Percentiles rank a stretch among this genome's conserved stretches.
Evolutionary conservation across 176 grass and related monocot genomes (phyloP).

Genomic region (Miscanthus lutarioriparius): DNA sequence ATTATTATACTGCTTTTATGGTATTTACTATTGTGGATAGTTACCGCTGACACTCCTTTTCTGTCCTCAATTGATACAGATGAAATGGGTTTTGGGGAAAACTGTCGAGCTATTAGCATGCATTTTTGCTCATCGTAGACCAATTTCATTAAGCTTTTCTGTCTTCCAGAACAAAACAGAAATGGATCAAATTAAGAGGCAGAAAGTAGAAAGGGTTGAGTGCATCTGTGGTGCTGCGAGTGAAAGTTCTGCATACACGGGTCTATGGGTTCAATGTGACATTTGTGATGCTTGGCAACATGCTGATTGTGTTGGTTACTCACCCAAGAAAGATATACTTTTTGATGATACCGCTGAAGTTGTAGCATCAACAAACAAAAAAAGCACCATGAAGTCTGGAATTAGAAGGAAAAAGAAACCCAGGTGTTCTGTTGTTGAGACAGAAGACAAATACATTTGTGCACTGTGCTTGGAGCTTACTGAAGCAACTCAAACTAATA

Average conservation of each 20-base stretch:
- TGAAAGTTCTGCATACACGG: conserved; percentile 73
- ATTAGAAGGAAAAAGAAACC: conserved; percentile 58
- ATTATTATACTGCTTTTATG: conserved; percentile 25
- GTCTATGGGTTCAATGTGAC: conserved; percentile 89
- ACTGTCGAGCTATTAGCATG: conserved; percentile 94
- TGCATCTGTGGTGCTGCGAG: conserved; percentile 96
- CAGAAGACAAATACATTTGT: conserved; percentile 61
- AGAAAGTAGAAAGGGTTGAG: conserved; percentile 87
- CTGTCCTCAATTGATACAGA: conserved; percentile 56
- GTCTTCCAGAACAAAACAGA: conserved; percentile 30
- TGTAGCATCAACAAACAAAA: conserved; percentile 32
- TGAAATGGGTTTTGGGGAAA: conserved; percentile 97
- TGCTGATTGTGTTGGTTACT: conserved; percentile 85
- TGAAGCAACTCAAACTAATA: conserved; percentile 71
- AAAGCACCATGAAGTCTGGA: conserved; percentile 53
- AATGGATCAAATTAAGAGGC: conserved; percentile 59
- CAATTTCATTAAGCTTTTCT: conserved; percentile 35
- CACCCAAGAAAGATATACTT: conserved; percentile 49
- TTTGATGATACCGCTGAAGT: conserved; percentile 41
- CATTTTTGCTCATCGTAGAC: conserved; percentile 75
- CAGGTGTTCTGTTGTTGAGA: conserved; percentile 51
- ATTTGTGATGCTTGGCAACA: conserved; percentile 97
- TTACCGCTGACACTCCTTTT: conserved; percentile 22
- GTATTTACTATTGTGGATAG: background rate
- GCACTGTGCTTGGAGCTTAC: conserved; percentile 72